Evolutionary conservation across 306 rosid species (phyloP), one percentile per base, ranked within the genome.

Genomic region (Arachis hypogaea): DNA sequence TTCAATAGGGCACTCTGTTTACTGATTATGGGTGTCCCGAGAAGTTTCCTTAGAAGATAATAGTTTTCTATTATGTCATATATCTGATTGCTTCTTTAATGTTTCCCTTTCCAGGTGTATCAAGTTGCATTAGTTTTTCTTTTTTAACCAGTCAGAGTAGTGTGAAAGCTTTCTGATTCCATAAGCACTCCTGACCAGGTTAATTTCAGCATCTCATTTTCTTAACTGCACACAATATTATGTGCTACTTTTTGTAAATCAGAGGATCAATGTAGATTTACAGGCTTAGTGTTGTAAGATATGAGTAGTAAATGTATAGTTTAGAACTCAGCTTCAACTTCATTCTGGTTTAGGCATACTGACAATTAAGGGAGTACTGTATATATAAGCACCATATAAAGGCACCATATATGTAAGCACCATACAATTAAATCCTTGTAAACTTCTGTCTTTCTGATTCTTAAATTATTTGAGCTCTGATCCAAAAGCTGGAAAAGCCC

Each of bases 181-280:
- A 57, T 68, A 63, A 75, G 83, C 80, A 52, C 83, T 84, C 82
- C 78, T 79, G 79, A 74, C 55, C 86, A 74, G 82, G 87, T 81
- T 82, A 64, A 73, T 69, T 66, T 60, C 63, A 74, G 70, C 49
- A 33, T 72, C 78, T 83, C 62, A 52, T 77, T 80, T 9, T 50
- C 55, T 16, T 67, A n/a, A n/a, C 36, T 70, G 38, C 51, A 63
- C 76, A 63, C 47, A 33, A 33, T 33, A 12, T 77, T 77, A 36
- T 76, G 77, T 60, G 29, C 63, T 44, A 57, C 56, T 47, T 51
- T 68, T 56, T 69, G 69, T 72, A 75, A 77, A 50, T 75, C 77
- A 38, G 77, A 66, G 63, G 51, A 63, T 82, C 56, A 50, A 63
- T 51, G 57, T 57, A 67, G 69, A 65, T 66, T 59, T 65, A 65